A percentile compares a stretch with the other conserved stretches of the same genome.
These are phyloP conservation scores for Penicillium tannophilum DNA, from an alignment of 495 filamentous ascomycete species.

Conservation along the genomic window DNA sequence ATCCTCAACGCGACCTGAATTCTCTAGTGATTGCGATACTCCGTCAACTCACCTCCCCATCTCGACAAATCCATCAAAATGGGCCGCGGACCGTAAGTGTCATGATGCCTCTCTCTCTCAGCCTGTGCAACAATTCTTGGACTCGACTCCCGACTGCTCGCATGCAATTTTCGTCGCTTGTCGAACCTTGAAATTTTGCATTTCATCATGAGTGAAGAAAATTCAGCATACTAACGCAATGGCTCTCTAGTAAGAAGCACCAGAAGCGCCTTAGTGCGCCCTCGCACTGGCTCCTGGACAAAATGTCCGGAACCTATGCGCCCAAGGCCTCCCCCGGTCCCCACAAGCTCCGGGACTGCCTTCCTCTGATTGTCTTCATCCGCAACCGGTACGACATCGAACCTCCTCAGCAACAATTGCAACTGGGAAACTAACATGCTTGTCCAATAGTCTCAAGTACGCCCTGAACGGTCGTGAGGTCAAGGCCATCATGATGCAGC, in stretches of 20 bases:
- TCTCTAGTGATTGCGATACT: constrained; percentile 34
- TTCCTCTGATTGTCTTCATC: constrained; percentile 98
- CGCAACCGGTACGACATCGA: constrained; percentile 68
- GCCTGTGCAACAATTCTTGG: constrained; percentile 7
- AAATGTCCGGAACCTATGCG: constrained; percentile 96
- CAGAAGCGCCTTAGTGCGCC: constrained; percentile 99
- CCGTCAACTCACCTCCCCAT: constrained; percentile 43
- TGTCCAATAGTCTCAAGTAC: constrained; percentile 81
- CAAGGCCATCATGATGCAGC: constrained; percentile 98
- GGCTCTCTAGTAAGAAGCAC: constrained; percentile 85
- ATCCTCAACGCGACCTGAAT: constrained; percentile 29
- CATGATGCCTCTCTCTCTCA: constrained; percentile 7
- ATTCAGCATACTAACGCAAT: constrained; percentile 35
- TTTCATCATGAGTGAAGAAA: constrained; percentile 8
- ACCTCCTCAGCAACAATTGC: constrained; percentile 3
- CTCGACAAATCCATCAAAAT: constrained; percentile 57
- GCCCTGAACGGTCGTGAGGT: constrained; percentile 97
- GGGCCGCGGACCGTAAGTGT: constrained; percentile 69
- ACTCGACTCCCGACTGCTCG: constrained; percentile 2
- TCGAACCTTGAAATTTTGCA: constrained; percentile 6
- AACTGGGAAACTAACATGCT: constrained; percentile 18
- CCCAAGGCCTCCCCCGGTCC: constrained; percentile 95
- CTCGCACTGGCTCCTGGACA: constrained; percentile 99
- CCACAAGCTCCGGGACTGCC: constrained; percentile 98
- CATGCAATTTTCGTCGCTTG: constrained; percentile 6